Conservation (phyloP, 2,329 filamentous ascomycete species). For the Penicillium oxalicum region DNA sequence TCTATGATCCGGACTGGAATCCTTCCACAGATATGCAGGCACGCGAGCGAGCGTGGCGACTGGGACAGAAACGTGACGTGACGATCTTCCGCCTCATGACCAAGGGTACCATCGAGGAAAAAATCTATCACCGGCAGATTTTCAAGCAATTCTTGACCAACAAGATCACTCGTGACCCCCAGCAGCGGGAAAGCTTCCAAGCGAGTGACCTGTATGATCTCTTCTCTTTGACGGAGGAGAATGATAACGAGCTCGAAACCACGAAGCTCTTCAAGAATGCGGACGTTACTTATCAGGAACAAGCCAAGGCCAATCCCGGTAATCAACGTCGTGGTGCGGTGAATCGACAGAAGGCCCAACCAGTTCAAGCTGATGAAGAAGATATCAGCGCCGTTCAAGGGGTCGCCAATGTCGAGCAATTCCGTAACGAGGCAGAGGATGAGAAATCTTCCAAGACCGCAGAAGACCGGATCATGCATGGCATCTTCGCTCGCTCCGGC, state of each 20-base stretch:
- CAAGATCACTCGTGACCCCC: constrained; percentile 90
- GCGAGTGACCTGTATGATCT: constrained; percentile 86
- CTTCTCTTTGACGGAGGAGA: constrained; percentile 68
- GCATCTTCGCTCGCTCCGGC: constrained; percentile 77
- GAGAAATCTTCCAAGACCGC: constrained; percentile 30
- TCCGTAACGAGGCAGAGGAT: constrained; percentile 46
- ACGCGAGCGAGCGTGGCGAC: constrained; percentile 87
- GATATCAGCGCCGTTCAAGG: constrained; percentile 53
- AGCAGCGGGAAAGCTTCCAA: constrained; percentile 86
- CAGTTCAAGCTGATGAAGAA: constrained; percentile 25
- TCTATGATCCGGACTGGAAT: constrained; percentile 98
- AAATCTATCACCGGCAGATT: constrained; percentile 97
- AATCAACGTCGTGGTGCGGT: neutral
- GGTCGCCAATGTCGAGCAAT: constrained; percentile 61
- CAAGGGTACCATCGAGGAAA: constrained; percentile 95
- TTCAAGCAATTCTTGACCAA: constrained; percentile 98
- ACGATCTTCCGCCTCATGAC: constrained; percentile 98
- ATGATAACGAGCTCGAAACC: constrained; percentile 70
- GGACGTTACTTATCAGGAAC: constrained; percentile 60
- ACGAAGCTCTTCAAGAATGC: constrained; percentile 82
- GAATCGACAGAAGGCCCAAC: neutral
- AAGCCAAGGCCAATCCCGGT: constrained; percentile 12
- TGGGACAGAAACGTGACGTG: constrained; percentile 91
- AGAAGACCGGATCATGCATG: constrained; percentile 76
- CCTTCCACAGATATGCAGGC: constrained; percentile 94